phyloP scores from a whole-genome alignment of 495 filamentous ascomycete genomes.

The Amniculicola lignicola region DNA sequence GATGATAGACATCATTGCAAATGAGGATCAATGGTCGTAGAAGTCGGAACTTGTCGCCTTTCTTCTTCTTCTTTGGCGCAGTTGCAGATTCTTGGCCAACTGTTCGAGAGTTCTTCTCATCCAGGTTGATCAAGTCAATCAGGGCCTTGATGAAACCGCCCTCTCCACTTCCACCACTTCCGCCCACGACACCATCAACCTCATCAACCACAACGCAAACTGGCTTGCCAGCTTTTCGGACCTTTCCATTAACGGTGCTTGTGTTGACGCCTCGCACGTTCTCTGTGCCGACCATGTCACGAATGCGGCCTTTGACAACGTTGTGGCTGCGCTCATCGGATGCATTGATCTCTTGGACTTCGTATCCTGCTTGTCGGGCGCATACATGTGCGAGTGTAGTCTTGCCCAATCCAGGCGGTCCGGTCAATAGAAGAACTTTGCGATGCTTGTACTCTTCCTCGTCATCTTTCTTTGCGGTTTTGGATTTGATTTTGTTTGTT shows the following conservation, averaged over 20 bases:
- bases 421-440: constrained; percentile 86
- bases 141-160: constrained; percentile 94
- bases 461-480: constrained; percentile 42
- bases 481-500: constrained; percentile 54
- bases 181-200: constrained; percentile 86
- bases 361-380: constrained; percentile 90
- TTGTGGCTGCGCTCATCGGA: constrained; percentile 72
- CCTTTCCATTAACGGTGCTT: constrained; percentile 59
- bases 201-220: constrained; percentile 95
- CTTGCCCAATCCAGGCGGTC: constrained; percentile 90
- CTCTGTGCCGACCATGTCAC: constrained; percentile 84
- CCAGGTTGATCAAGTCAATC: constrained; percentile 78
- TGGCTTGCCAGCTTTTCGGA: constrained; percentile 73
- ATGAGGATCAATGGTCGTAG: constrained; percentile 86
- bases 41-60: constrained; percentile 77
- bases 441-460: constrained; percentile 66
- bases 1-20: constrained; percentile 97
- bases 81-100: constrained; percentile 41
- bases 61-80: constrained; percentile 52
- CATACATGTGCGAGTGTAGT: constrained; percentile 96
- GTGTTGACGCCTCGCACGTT: constrained; percentile 80
- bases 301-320: constrained; percentile 85
- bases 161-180: constrained; percentile 67
- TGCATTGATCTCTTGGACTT: constrained; percentile 86
- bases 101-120: constrained; percentile 68